phyloP scores from a whole-genome alignment of 2,329 filamentous ascomycete genomes.

The Apiospora pterosperma region DNA sequence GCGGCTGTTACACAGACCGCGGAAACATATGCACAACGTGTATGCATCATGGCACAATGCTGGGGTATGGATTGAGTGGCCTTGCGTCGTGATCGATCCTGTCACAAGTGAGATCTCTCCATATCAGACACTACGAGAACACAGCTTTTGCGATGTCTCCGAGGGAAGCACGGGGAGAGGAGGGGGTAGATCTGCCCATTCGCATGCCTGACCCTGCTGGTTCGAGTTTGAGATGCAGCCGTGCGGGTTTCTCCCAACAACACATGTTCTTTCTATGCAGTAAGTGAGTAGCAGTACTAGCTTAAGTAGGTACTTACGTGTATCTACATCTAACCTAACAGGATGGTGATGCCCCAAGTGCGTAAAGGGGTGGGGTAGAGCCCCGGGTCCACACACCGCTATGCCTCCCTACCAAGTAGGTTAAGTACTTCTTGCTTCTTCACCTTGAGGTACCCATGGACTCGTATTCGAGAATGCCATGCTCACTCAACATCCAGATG shows the following conservation, averaged over 20 bases:
- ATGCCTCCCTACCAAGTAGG: background rate
- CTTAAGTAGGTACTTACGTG: background rate
- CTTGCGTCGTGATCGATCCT: background rate
- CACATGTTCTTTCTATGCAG: background rate
- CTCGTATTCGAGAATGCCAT: background rate
- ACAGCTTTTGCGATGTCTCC: background rate
- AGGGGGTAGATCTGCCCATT: background rate
- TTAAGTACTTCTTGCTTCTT: too few species aligned
- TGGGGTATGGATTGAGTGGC: background rate
- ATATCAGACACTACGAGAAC: background rate
- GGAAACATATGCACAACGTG: background rate
- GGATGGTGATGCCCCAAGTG: background rate
- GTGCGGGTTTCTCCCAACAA: background rate
- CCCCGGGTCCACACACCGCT: background rate
- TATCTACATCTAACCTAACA: background rate
- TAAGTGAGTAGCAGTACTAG: background rate
- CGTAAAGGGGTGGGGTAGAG: background rate
- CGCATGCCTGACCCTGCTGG: conserved; percentile 1
- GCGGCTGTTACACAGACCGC: background rate
- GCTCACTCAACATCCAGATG: background rate
- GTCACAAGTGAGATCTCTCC: conserved; percentile 1
- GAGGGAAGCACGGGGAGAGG: background rate
- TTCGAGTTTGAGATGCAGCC: background rate
- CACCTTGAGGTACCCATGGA: background rate
- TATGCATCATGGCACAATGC: background rate